Base-by-base conservation (phyloP, 1,284 basidiomycete species). In the Marasmius tenuissimus region DNA sequence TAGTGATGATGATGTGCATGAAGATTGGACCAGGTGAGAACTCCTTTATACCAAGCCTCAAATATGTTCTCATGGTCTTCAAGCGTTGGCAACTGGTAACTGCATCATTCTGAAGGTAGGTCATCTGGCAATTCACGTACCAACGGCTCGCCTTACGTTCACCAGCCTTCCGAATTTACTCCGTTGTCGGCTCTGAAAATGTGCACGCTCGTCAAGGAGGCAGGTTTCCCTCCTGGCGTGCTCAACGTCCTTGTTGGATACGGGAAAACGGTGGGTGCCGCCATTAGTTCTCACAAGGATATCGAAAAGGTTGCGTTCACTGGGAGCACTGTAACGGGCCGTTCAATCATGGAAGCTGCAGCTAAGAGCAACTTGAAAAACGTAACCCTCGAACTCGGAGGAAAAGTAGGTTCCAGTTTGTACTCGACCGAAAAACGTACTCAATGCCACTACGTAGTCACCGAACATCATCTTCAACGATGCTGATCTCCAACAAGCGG, bases 361-460 rank as follows among this genome's bases (percentile, higher is more conserved):
- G 83, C 90, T 3, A 81, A 85, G 72, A 84, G 81, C 49, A 92
- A 93, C 73, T 73, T 94, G 67, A 93, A 92, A 78, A 84, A 84
- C 58, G 86, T 92, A 59, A 89, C 88, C n/a, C 83, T 93, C 68
- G 91, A 93, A 76, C 85, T 98, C 54, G 96, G 96, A 42, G 95
- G 96, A 40, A 98, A 97, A 84, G 90, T 88, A 37, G 34, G 50
- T 4, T 34, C 3, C 12, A 38, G 12, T 34, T 37, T 54, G 18
- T 1, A 34, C 20, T 16, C 3, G 16, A 35, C 9, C 12, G 52
- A 18, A 35, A 37, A 37, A 33, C n/a, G 33, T 37, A 11, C 27
- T 38, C 20, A 35, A 37, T 14, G 18, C 33, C 10, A 3, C 20
- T 51, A 22, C 9, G 8, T n/a, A 54, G 52, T 54, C 52, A 63